These are phyloP conservation scores for Entomortierella parvispora DNA, from an alignment of 192 early-diverging fungal genomes.

Conservation along the genomic window DNA sequence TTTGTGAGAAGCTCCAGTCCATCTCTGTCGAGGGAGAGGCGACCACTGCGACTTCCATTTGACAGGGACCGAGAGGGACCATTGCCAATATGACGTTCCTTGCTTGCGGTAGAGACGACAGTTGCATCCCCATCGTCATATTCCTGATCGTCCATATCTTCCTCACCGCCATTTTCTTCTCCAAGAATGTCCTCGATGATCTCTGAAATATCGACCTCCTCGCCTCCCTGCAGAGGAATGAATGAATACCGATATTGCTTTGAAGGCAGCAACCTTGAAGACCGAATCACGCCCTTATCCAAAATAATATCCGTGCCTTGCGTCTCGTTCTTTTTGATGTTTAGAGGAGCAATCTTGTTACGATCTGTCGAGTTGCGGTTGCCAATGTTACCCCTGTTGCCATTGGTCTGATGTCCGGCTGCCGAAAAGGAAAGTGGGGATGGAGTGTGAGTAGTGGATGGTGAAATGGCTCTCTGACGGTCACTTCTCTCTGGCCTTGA, in stretches of 20 bases:
- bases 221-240: slow-evolving; percentile 47
- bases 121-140: not conserved
- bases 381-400: not conserved
- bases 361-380: too few species aligned
- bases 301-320: slow-evolving; percentile 52
- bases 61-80: slow-evolving; percentile 2
- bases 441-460: slow-evolving; percentile 32
- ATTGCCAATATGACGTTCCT: not conserved
- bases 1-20: slow-evolving; percentile 15
- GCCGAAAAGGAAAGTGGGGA: slow-evolving; percentile 36
- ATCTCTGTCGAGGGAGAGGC: slow-evolving; percentile 7
- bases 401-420: slow-evolving; percentile 13
- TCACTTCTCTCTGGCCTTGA: slow-evolving; percentile 28
- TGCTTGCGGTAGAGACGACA: not conserved
- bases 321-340: slow-evolving; percentile 51
- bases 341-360: slow-evolving; percentile 27
- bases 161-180: slow-evolving; percentile 30
- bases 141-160: slow-evolving; percentile 7
- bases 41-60: slow-evolving; percentile 13
- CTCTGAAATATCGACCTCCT: slow-evolving; percentile 57
- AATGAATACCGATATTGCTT: slow-evolving; percentile 59
- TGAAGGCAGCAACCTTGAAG: slow-evolving; percentile 50
- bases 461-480: slow-evolving; percentile 40
- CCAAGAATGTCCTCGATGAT: slow-evolving; percentile 58
- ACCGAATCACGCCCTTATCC: slow-evolving; percentile 50